These are phyloP conservation scores for Herpotrichia juniperi DNA, from an alignment of 2,329 filamentous ascomycete genomes.

Conservation along the genomic window DNA sequence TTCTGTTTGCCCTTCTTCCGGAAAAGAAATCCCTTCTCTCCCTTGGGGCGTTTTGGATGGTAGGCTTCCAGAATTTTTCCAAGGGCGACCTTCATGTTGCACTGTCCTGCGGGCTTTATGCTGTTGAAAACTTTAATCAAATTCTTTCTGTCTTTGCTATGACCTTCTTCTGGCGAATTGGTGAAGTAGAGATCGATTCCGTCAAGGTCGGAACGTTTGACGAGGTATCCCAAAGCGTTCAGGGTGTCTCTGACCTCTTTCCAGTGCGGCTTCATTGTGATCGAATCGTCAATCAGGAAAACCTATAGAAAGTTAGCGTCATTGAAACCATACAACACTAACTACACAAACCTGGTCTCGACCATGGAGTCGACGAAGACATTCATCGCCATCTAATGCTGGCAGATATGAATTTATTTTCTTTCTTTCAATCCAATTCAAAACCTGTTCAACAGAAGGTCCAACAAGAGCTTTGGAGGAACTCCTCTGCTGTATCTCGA, in stretches of 20 bases:
- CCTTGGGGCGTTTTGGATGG: not conserved
- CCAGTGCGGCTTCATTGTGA: conserved; percentile 10
- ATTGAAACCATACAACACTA: not conserved
- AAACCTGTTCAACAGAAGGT: not conserved
- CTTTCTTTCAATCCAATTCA: not conserved
- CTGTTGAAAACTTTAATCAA: not conserved
- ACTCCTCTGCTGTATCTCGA: not conserved
- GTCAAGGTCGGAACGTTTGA: conserved; percentile 21
- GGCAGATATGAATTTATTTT: not conserved
- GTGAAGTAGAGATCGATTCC: conserved; percentile 26
- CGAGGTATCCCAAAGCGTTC: conserved; percentile 16
- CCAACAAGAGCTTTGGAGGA: not conserved
- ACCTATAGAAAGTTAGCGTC: conserved; percentile 5
- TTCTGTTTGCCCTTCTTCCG: conserved; percentile 2
- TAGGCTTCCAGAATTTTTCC: conserved; percentile 1
- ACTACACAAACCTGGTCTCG: not conserved
- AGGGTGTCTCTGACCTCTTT: conserved; percentile 4
- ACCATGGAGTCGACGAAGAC: not conserved
- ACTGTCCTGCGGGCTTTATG: not conserved
- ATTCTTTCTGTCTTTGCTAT: conserved; percentile 1
- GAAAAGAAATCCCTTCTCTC: not conserved
- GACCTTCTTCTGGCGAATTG: not conserved
- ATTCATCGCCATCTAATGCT: not conserved
- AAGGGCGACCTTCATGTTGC: conserved; percentile 9
- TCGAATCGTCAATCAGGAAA: conserved; percentile 17